phyloP scores from a whole-genome alignment of 148 eudicot species.

The Rhododendron kiyosumense region DNA sequence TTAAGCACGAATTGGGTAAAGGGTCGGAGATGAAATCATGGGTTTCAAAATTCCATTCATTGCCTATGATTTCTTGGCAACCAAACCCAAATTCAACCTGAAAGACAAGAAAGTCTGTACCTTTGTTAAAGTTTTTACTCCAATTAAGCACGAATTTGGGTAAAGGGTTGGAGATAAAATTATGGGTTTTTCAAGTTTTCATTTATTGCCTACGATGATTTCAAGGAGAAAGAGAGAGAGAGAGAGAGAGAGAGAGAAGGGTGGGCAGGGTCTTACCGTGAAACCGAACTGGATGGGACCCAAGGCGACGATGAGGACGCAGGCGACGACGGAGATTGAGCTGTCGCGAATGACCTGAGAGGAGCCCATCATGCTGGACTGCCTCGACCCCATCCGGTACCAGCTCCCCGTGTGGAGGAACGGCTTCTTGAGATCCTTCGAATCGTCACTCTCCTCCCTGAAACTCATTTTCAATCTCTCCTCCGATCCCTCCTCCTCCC shows the following conservation, averaged over 20 bases:
- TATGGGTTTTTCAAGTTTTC: neutral
- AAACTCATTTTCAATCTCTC: constrained; percentile 52
- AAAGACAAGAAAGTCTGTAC: neutral
- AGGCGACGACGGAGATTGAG: constrained; percentile 80
- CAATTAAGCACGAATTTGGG: neutral
- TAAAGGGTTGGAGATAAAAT: neutral
- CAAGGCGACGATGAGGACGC: constrained; percentile 87
- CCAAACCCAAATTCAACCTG: neutral
- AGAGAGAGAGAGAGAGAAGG: neutral
- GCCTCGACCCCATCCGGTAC: constrained; percentile 93
- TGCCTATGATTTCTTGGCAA: neutral
- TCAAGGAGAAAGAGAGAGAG: neutral
- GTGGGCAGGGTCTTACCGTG: constrained; percentile 42
- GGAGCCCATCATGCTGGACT: constrained; percentile 78
- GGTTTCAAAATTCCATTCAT: neutral
- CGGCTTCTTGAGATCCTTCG: constrained; percentile 72
- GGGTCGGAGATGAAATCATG: neutral
- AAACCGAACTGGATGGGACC: constrained; percentile 99
- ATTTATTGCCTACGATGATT: neutral
- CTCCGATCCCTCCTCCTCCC: neutral
- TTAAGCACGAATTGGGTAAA: no score
- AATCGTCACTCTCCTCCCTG: constrained; percentile 51
- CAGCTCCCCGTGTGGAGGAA: constrained; percentile 95
- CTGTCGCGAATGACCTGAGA: constrained; percentile 71
- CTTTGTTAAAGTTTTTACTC: neutral